Evolutionary conservation across 305 asterid genomes (phyloP).

Genomic region (Fraxinus platypoda): DNA sequence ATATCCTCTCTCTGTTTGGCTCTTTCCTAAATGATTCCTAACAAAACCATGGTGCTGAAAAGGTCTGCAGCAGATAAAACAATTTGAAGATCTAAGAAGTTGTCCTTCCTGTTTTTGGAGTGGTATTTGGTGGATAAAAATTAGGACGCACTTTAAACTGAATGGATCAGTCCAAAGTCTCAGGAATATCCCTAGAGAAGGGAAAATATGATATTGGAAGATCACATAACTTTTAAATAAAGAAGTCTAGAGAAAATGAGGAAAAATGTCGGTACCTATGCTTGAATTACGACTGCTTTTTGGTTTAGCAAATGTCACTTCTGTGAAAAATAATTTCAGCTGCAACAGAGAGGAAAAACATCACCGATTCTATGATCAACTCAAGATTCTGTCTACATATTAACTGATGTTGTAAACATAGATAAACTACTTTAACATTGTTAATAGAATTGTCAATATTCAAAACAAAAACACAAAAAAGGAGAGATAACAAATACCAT

Average conservation of each 20-base stretch:
- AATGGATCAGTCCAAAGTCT: not conserved
- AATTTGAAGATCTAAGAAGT: not conserved
- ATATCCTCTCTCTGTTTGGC: not conserved
- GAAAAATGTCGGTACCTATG: constrained; percentile 52
- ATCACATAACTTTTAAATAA: constrained; percentile 1
- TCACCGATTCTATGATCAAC: constrained; percentile 15
- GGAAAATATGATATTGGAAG: constrained; percentile 1
- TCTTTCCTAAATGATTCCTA: not conserved
- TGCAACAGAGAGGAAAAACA: constrained; percentile 40
- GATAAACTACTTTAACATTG: not conserved
- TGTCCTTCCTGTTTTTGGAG: not conserved
- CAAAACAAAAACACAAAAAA: not conserved
- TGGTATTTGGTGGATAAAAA: not conserved
- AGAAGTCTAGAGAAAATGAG: not conserved
- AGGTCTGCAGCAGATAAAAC: not conserved
- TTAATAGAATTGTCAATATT: not conserved
- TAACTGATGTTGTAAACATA: not conserved
- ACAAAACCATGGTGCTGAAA: not conserved
- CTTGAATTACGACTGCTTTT: constrained; percentile 99
- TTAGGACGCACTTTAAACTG: not conserved
- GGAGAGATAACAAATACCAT: not conserved
- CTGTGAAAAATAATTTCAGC: constrained; percentile 83
- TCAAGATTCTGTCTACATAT: not conserved
- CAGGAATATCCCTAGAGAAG: not conserved
- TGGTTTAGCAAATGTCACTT: constrained; percentile 95